Conservation (phyloP, 495 filamentous ascomycete species). For the Penicillium roqueforti region DNA sequence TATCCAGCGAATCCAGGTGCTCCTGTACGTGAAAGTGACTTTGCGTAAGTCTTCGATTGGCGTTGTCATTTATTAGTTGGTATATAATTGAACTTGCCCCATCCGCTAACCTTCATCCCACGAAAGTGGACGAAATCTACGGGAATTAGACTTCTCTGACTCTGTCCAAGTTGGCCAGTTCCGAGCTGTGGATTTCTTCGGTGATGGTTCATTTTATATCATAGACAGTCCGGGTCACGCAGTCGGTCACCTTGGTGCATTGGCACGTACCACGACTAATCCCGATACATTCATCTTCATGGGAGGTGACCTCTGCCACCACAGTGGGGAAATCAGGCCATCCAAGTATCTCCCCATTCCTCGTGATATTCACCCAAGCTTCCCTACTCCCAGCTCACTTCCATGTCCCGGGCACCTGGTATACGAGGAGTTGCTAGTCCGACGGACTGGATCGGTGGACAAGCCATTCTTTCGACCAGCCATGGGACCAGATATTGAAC, state of each 20-base stretch:
- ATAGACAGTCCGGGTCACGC: conserved; percentile 41
- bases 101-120: not conserved
- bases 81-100: no score
- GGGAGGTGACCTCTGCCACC: conserved; percentile 53
- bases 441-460: not conserved
- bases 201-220: conserved; percentile 45
- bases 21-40: conserved; percentile 41
- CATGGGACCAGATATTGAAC: conserved; percentile 6
- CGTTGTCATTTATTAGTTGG: no score
- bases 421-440: not conserved
- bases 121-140: conserved; percentile 30
- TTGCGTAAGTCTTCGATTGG: conserved; percentile 32
- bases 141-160: conserved; percentile 48
- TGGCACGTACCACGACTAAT: conserved; percentile 32
- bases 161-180: conserved; percentile 28
- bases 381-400: not conserved
- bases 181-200: conserved; percentile 49
- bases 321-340: conserved; percentile 51
- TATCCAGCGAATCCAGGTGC: conserved; percentile 45
- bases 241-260: conserved; percentile 36
- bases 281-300: conserved; percentile 39
- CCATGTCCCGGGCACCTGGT: conserved; percentile 4
- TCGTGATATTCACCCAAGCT: not conserved
- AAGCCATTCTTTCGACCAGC: conserved; percentile 10
- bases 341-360: conserved; percentile 18